Base-by-base conservation (phyloP, 78 protist genomes). In the Planoprotostelium fungivorum region DNA sequence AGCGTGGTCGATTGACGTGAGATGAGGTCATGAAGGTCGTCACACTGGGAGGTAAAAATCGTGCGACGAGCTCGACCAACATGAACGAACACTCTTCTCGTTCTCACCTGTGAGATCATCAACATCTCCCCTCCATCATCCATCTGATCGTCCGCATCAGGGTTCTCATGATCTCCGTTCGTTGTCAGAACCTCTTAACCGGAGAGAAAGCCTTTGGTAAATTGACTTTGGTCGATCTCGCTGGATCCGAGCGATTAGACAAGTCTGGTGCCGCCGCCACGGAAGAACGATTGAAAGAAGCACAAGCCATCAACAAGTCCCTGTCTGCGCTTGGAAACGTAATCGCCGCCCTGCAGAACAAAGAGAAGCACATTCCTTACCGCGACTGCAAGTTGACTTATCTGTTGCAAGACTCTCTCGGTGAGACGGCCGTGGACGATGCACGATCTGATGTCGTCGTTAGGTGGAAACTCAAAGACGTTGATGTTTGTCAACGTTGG, bases 231-330 rank as follows among this genome's bases (percentile, higher is more conserved):
- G 83, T 94, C 36, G 98, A 96, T 84, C 92, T 96, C 1, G 98
- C 98, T 16, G 98, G 98, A 0, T 89, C 88, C 28, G 98, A 96
- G 90, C 87, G 98, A 0, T 37, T 95, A 1, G 39, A n/a, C 36
- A 83, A 90, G 88, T 1, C 90, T 0, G 90, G 87, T 0, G 63
- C 90, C 9, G 1, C 0, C 29, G 95, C 92, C 5, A 34, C 83
- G 34, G 95, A 91, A 1, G 89, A 83, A n/a, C 91, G 96, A 0
- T 87, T 95, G 36, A 83, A 90, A 83, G 99, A 97, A 88, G 86
- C 97, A 1, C 92, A 36, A 38, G n/a, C 29, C 63, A 97, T 97
- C 94, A 97, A 97, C 96, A 39, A 39, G 83, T 92, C 96, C 34
- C 95, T 97, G 29, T 35, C 84, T 29, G 38, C 91, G 37, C 95